Evolutionary conservation across 2,329 filamentous ascomycete genomes (phyloP).

Genomic region (Colletotrichum liriopes): DNA sequence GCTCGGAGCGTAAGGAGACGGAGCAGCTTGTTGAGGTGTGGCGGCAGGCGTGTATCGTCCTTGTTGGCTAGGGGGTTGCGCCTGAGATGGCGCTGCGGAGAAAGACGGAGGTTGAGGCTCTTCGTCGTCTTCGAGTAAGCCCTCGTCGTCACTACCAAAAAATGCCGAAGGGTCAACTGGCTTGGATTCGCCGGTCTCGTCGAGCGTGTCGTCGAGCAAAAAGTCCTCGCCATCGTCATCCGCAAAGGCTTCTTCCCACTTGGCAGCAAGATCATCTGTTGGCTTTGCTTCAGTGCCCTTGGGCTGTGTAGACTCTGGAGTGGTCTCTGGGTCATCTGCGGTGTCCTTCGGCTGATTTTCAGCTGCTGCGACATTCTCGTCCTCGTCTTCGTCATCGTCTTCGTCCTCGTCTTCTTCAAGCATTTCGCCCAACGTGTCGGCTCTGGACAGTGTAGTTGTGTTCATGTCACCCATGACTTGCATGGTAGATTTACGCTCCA

Average conservation of each 20-base stretch:
- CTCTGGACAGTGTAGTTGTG: constrained; percentile 48
- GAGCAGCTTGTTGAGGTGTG: constrained; percentile 11
- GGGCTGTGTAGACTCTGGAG: constrained; percentile 28
- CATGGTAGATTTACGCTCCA: constrained; percentile 80
- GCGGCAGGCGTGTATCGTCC: constrained; percentile 42
- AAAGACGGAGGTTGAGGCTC: constrained; percentile 50
- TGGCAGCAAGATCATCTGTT: constrained; percentile 79
- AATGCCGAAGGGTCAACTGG: constrained; percentile 76
- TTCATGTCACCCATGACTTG: constrained; percentile 73
- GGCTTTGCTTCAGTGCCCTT: constrained; percentile 46
- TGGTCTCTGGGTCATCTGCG: background rate
- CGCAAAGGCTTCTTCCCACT: constrained; percentile 87
- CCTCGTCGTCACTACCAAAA: constrained; percentile 88
- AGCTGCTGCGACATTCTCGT: constrained; percentile 45
- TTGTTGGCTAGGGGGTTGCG: constrained; percentile 27
- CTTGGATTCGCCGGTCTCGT: constrained; percentile 57
- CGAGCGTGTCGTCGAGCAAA: constrained; percentile 70
- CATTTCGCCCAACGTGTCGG: constrained; percentile 49
- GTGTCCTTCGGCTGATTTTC: background rate
- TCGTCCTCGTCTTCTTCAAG: constrained; percentile 50
- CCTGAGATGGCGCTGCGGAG: constrained; percentile 14
- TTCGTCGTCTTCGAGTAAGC: constrained; percentile 82
- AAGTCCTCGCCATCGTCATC: constrained; percentile 80
- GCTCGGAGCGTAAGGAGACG: constrained; percentile 48
- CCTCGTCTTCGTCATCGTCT: constrained; percentile 48